Base-by-base conservation (phyloP, 108 stramenopile species). In the Nannochloropsis salina region DNA sequence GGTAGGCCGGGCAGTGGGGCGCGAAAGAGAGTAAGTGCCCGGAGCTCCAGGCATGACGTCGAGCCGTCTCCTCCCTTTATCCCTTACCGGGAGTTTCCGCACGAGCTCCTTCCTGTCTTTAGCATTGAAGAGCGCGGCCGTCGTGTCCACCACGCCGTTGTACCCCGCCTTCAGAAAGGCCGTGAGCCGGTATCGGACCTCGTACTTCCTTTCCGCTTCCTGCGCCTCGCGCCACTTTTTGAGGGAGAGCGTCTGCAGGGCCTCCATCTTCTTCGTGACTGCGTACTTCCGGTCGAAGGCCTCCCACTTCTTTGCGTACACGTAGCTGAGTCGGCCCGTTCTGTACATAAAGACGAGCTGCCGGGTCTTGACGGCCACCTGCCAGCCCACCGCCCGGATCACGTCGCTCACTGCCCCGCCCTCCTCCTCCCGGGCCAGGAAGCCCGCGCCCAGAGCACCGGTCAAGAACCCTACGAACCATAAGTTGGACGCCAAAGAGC, bases 371-470 rank as follows among this genome's bases (percentile, higher is more conserved):
- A 74, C 2, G 15, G 61, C 61, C 15, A 74, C 61, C 8, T 74
- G 5, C 61, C 61, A 74, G 4, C 61, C 61, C 61, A 74, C 61
- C 8, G 61, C 61, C 20, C 61, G 61, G 6, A 74, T 74, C 61
- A 74, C 61, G n/a, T 74, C 61, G n/a, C 61, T 74, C n/a, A 74
- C 8, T n/a, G 61, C 61, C 61, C 61, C 61, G 20, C 61, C 61
- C 61, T 74, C 61, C 8, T 74, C 61, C 61, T 74, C 61, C 61
- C 61, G 15, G n/a, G 61, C 61, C 61, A 74, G 61, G 61, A 74
- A 74, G 20, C 61, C 61, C 61, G 61, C 61, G 20, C 61, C 15
- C 61, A 74, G 4, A 4, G 61, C 61, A 15, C 61, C 61, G 15
- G 61, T 74, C 61, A 74, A 8, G n/a, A 74, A 74, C 3, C 61